Conservation (phyloP, 2,329 filamentous ascomycete genomes). For the Capronia epimyces region DNA sequence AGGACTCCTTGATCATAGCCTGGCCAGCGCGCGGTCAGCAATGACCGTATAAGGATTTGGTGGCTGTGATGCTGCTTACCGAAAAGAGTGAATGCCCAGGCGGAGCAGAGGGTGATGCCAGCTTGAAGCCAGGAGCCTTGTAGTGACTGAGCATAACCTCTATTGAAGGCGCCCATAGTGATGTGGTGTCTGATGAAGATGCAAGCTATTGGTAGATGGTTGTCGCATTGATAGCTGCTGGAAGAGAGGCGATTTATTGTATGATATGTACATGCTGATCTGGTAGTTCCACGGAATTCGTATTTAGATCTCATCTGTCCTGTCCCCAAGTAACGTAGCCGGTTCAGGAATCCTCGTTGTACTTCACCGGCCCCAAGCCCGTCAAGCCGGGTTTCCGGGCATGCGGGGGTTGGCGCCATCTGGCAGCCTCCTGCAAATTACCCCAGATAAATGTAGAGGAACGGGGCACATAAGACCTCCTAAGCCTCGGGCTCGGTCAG, state of each 20-base stretch:
- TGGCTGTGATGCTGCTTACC: slow-evolving; percentile 2
- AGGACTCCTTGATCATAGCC: slow-evolving; percentile 24
- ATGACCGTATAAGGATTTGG: background rate
- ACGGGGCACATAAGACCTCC: too few relatives aligned
- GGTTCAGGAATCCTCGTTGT: background rate
- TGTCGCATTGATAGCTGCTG: background rate
- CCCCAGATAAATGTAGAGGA: too few relatives aligned
- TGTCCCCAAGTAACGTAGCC: too few relatives aligned
- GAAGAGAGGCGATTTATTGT: background rate
- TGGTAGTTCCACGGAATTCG: background rate
- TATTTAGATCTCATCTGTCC: background rate
- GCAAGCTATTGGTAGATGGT: background rate
- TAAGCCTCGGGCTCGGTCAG: too few relatives aligned
- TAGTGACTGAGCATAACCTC: slow-evolving; percentile 15
- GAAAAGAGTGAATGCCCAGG: slow-evolving; percentile 22
- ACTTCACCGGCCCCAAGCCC: background rate
- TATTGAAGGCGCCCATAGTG: slow-evolving; percentile 18
- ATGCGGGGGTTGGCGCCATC: background rate
- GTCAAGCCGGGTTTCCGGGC: background rate
- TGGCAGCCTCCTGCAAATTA: background rate
- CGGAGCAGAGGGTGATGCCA: slow-evolving; percentile 18
- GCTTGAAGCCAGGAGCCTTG: slow-evolving; percentile 17
- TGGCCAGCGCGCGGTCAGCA: background rate
- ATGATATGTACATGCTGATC: background rate
- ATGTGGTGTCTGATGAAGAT: background rate